Evolutionary conservation across 1,284 basidiomycete species (phyloP), one percentile per base, ranked within the genome.

Genomic region (Entoloma clypeatum): DNA sequence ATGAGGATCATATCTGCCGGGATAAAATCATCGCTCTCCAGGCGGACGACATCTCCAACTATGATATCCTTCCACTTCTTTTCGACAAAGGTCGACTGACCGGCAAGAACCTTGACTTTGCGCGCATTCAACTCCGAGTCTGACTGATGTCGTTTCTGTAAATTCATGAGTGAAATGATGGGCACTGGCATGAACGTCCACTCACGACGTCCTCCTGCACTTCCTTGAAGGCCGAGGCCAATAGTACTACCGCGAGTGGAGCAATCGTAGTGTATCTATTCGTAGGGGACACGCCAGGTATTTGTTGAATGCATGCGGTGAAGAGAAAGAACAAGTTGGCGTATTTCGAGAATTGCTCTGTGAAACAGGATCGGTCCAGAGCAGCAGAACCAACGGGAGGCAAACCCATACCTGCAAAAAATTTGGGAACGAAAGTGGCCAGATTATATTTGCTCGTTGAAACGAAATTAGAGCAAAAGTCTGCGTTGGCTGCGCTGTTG

Each of bases 271-370:
- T 99, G 64, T 88, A 99, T 40, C 71, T 72, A 56, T 98, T 95
- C 3, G 95, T 99, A 7, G 96, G 96, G 2, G 95, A 99, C 5
- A 99, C 96, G 53, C 82, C 89, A 7, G 96, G 96, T 51, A 99
- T 94, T 69, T 99, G 96, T 63, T 99, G 95, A 41, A 99, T 98
- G 64, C 82, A 89, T 18, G 93, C 93, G 25, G 95, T 99, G 72
- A 99, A 99, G 47, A 99, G 73, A 78, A 99, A 99, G 74, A 99
- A 99, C 47, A 99, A 49, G 63, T 99, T 99, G 54, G 96, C 96
- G 60, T 97, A 98, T 77, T 96, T 95, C 49, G 89, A 92, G 74
- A 97, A 96, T 82, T 97, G 93, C 63, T 97, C 93, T 86, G 69
- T 4, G 23, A 31, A n/a, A n/a, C 28, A 17, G 24, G 11, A 34